Percentiles rank a stretch among this genome's conserved stretches.
phyloP scores from a whole-genome alignment of 306 rosid species.

The Crotalaria pallida region DNA sequence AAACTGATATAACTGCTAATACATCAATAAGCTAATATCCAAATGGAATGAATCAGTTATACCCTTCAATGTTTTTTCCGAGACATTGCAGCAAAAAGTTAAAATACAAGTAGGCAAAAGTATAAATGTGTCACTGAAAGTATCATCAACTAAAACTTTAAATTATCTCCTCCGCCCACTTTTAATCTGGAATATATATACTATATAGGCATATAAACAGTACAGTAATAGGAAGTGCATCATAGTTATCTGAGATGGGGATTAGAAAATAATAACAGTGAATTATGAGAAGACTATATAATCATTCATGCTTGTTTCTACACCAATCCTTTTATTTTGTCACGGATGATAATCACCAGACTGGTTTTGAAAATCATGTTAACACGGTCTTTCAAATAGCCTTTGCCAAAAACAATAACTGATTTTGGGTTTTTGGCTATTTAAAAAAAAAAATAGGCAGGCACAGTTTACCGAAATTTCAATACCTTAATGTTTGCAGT shows the following conservation, averaged over 20 bases:
- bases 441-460: no score
- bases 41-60: background rate
- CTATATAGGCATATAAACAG: background rate
- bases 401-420: background rate
- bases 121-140: background rate
- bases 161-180: background rate
- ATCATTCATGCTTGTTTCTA: background rate
- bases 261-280: background rate
- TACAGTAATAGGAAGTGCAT: background rate
- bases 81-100: background rate
- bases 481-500: conserved; percentile 73
- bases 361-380: background rate
- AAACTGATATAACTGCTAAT: conserved; percentile 9
- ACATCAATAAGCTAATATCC: background rate
- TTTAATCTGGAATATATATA: background rate
- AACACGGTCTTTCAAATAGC: background rate
- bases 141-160: conserved; percentile 10
- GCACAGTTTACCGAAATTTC: no score
- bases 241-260: background rate
- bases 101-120: background rate
- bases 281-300: background rate
- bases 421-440: no score
- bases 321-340: background rate
- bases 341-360: background rate
- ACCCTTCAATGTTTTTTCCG: background rate